These are phyloP conservation scores for Fusarium bulbicola DNA, from an alignment of 2,329 filamentous ascomycete genomes.

Conservation along the genomic window DNA sequence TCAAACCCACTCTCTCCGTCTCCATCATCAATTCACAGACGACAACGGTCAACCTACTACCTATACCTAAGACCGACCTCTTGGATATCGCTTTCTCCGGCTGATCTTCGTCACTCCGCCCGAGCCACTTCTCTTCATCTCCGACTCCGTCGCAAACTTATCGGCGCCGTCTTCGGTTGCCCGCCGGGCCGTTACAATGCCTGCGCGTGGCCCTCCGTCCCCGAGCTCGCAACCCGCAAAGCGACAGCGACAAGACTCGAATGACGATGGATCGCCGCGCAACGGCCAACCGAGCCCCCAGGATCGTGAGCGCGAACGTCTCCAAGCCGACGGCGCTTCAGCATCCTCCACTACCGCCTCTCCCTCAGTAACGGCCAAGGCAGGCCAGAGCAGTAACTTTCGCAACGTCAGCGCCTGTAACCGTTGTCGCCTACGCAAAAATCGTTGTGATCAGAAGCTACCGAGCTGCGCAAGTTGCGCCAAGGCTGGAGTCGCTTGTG, in stretches of 20 bases:
- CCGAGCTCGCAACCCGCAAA: conserved; percentile 63
- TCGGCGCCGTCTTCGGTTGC: conserved; percentile 37
- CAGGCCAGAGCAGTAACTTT: conserved; percentile 72
- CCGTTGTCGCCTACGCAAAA: conserved; percentile 90
- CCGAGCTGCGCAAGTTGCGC: conserved; percentile 92
- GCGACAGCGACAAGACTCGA: conserved; percentile 64
- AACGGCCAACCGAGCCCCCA: conserved; percentile 41
- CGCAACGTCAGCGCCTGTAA: conserved; percentile 95
- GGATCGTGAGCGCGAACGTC: conserved; percentile 39
- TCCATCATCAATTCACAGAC: conserved; percentile 25
- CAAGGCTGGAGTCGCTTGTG: conserved; percentile 90
- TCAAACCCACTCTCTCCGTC: too few species aligned
- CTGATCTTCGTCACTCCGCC: conserved; percentile 5
- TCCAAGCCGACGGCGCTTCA: conserved; percentile 45
- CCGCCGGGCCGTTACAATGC: conserved; percentile 47
- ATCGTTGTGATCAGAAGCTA: conserved; percentile 91
- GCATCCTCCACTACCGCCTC: conserved; percentile 43
- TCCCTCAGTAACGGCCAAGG: conserved; percentile 49
- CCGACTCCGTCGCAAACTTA: conserved; percentile 23
- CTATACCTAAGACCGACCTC: neutral
- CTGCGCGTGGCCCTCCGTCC: conserved; percentile 61
- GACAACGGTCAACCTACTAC: neutral
- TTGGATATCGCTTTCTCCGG: conserved; percentile 4
- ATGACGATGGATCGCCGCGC: conserved; percentile 56
- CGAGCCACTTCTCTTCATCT: neutral